A percentile compares a stretch with the other conserved stretches of the same genome.
Evolutionary conservation across 2,329 filamentous ascomycete genomes (phyloP).

Genomic region (Alternaria angustiovoidea): DNA sequence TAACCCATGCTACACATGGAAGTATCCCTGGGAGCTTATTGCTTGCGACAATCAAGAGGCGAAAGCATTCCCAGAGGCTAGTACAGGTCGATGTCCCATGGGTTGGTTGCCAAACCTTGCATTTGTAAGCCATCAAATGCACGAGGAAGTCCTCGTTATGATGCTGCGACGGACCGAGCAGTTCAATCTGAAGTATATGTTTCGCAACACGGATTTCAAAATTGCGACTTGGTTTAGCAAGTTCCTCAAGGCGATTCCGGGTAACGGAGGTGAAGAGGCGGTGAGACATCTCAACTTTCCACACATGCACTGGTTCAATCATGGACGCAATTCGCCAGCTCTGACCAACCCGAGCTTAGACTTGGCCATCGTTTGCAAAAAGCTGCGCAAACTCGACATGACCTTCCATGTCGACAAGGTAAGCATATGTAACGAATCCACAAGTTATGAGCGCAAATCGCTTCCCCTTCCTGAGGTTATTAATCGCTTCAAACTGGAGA

Average conservation of each 20-base stretch:
- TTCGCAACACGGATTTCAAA: neutral
- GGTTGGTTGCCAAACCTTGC: too few species aligned
- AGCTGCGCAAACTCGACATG: neutral
- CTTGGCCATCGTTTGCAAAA: slow-evolving; percentile 2
- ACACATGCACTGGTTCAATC: slow-evolving; percentile 12
- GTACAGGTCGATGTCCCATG: too few species aligned
- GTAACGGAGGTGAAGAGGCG: neutral
- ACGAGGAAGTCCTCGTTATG: neutral
- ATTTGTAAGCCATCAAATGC: too few species aligned
- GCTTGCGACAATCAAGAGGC: too few species aligned
- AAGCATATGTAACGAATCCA: neutral
- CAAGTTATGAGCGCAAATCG: neutral
- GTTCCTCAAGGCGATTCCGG: slow-evolving; percentile 1
- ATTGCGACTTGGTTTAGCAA: slow-evolving; percentile 13
- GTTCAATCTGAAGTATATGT: slow-evolving; percentile 6
- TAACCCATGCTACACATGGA: too few species aligned
- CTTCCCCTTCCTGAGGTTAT: neutral
- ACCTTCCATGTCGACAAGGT: neutral
- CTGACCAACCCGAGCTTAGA: slow-evolving; percentile 2
- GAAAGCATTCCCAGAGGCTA: too few species aligned
- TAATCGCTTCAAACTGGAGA: neutral
- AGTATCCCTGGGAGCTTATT: too few species aligned
- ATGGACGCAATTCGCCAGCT: neutral
- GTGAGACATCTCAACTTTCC: slow-evolving; percentile 12
- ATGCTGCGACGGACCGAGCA: neutral